Percentiles rank a stretch among this genome's conserved stretches.
phyloP scores from a whole-genome alignment of 192 early-diverging fungal species.

The Coemansia sp. region DNA sequence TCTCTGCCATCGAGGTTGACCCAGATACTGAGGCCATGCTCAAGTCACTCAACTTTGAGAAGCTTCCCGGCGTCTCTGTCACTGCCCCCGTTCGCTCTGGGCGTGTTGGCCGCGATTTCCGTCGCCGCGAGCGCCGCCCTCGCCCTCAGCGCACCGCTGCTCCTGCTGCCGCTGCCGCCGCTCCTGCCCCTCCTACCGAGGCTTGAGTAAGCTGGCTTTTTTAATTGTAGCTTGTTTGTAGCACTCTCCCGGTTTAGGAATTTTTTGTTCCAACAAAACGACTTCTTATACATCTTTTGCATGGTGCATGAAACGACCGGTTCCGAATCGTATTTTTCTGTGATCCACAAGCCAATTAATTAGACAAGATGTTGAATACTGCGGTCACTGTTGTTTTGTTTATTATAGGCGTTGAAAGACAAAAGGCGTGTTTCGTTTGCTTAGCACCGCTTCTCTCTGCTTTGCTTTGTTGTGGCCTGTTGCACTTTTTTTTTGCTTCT shows the following conservation, averaged over 20 bases:
- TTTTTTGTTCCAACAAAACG: slow-evolving; percentile 1
- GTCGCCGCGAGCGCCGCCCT: slow-evolving; percentile 45
- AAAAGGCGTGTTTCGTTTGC: not conserved
- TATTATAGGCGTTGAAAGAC: not conserved
- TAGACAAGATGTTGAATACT: not conserved
- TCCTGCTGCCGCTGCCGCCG: slow-evolving; percentile 34
- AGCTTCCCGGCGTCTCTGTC: slow-evolving; percentile 80
- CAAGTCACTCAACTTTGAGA: slow-evolving; percentile 96
- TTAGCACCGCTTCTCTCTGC: not conserved
- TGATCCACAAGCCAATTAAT: too few relatives aligned
- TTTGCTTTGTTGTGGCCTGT: not conserved
- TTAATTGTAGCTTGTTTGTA: slow-evolving; percentile 1
- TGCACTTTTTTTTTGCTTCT: not conserved
- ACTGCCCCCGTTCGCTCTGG: slow-evolving; percentile 50
- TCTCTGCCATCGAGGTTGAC: slow-evolving; percentile 91
- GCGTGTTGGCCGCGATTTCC: slow-evolving; percentile 52
- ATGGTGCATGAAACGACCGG: too few relatives aligned
- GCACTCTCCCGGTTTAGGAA: not conserved
- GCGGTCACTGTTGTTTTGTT: not conserved
- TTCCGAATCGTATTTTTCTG: too few relatives aligned
- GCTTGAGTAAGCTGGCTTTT: slow-evolving; percentile 26
- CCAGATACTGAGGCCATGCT: slow-evolving; percentile 93
- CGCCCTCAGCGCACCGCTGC: slow-evolving; percentile 41
- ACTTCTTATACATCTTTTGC: not conserved
- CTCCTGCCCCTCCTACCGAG: slow-evolving; percentile 35